phyloP scores from a whole-genome alignment of 1,284 basidiomycete species.

The Tetrapyrgos nigripes region DNA sequence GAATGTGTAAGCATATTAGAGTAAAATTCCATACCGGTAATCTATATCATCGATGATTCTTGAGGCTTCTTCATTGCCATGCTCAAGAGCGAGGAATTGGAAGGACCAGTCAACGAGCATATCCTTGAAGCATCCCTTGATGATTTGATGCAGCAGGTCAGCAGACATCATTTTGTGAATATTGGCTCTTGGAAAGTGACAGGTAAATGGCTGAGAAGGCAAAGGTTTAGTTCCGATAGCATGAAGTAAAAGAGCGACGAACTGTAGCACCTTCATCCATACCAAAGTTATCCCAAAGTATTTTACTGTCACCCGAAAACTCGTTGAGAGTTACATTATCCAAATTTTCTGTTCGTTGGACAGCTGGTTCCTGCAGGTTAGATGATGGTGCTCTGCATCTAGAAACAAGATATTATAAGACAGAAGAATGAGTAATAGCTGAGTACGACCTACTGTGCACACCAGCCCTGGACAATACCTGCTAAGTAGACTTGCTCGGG shows the following conservation, averaged over 20 bases:
- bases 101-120: conserved; percentile 29
- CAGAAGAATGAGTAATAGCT: neutral
- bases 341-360: conserved; percentile 1
- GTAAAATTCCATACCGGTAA: conserved; percentile 20
- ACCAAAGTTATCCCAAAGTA: conserved; percentile 15
- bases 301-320: conserved; percentile 1
- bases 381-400: conserved; percentile 19
- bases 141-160: conserved; percentile 40
- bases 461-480: conserved; percentile 24
- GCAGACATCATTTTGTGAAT: conserved; percentile 32
- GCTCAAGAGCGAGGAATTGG: conserved; percentile 22
- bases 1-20: neutral
- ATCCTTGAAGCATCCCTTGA: too few relatives aligned
- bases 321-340: neutral
- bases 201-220: conserved; percentile 15
- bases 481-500: conserved; percentile 23
- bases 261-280: conserved; percentile 7
- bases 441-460: conserved; percentile 15
- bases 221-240: neutral
- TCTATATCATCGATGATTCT: conserved; percentile 36
- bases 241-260: neutral
- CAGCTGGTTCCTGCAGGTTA: conserved; percentile 17
- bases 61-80: conserved; percentile 21
- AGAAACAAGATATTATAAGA: neutral
- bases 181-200: conserved; percentile 27